Evolutionary conservation across 352 stramenopile species (phyloP), one percentile per base, ranked within the genome.

Genomic region (Saprolegnia parasitica): DNA sequence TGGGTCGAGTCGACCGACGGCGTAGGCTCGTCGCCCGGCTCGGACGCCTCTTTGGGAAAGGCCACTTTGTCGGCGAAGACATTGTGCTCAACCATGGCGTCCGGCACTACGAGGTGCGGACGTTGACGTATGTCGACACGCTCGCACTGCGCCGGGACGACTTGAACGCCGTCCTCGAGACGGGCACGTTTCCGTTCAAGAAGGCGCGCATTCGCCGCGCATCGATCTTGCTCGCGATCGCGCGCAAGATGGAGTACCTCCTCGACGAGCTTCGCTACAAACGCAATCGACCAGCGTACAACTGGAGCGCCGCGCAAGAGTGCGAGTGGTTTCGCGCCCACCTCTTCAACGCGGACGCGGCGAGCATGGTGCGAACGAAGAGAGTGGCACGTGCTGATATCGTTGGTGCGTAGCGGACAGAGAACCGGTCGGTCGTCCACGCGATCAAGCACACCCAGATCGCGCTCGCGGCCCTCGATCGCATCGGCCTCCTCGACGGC

Each of bases 51-150:
- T 61, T 70, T 49, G 63, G 63, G n/a, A 70, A 70, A 29, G 63
- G 63, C 37, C 54, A 70, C 5, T 70, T 70, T 62, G 63, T 70
- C 20, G 63, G 63, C 20, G 63, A 70, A 70, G 63, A 70, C 40
- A 21, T 70, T 13, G 55, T 70, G 6, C 29, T 70, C 45, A 37
- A 20, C 35, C 37, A 37, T 15, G 63, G 63, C 45, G 26, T 70
- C 37, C 45, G 63, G 16, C 63, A 70, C 54, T 70, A 70, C 54
- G 50, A 70, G 21, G 63, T 70, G 18, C 63, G 63, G 13, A 70
- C 63, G 35, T 39, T 70, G 8, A 70, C 63, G 0, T 70, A 61
- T 47, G 63, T 70, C 20, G 63, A 70, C 32, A 42, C 63, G 54
- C 45, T 70, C 29, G 63, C 55, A 39, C 63, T 70, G 26, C 24